Percentiles rank a stretch among this genome's conserved stretches.
Conservation (phyloP, 176 grass and related monocot genomes). For the Ananas comosus region DNA sequence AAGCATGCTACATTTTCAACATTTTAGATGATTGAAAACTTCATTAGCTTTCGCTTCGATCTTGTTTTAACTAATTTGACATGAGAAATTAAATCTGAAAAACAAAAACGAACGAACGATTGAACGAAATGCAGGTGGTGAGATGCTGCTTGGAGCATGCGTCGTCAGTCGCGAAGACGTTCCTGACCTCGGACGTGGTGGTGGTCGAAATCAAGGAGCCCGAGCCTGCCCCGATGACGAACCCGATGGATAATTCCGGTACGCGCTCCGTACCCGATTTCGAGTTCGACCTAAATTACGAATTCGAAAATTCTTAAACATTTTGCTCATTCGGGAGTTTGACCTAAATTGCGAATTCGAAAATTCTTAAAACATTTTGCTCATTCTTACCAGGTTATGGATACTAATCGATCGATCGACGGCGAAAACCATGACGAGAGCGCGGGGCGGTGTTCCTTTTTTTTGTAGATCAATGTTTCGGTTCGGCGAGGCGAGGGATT, state of each 20-base stretch:
- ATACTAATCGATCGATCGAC: conserved; percentile 31
- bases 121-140: conserved; percentile 45
- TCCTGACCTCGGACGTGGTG: conserved; percentile 79
- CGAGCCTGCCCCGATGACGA: conserved; percentile 37
- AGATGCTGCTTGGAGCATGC: conserved; percentile 97
- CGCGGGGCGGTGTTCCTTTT: no score
- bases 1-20: no score
- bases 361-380: not conserved
- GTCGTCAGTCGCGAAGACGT: conserved; percentile 70
- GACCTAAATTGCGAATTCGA: not conserved
- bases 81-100: no score
- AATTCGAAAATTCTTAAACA: not conserved
- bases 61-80: no score
- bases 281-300: not conserved
- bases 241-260: conserved; percentile 94
- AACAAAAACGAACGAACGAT: no score
- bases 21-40: no score
- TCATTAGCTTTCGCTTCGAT: no score
- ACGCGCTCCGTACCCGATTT: not conserved
- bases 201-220: conserved; percentile 92
- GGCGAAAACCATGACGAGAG: no score
- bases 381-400: conserved; percentile 40
- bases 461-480: no score
- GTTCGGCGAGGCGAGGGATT: no score
- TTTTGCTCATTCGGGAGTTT: not conserved